These are phyloP conservation scores for Collybia nuda DNA, from an alignment of 768 basidiomycete genomes.

Conservation along the genomic window DNA sequence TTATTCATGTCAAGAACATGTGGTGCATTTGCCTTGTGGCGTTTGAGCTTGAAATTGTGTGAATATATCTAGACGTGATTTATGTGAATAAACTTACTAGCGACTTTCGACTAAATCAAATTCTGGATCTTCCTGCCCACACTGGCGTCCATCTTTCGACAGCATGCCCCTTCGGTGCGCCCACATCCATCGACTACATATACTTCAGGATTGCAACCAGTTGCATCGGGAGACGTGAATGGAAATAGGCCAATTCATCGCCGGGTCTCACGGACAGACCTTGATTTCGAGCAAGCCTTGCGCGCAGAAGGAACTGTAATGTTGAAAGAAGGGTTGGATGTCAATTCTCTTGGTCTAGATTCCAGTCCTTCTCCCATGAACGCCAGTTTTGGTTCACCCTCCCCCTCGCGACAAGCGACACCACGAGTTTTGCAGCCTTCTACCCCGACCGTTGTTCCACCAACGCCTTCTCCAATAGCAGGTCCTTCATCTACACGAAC, in stretches of 20 bases:
- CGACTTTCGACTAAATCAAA: slow-evolving; percentile 4
- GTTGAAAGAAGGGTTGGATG: slow-evolving; percentile 70
- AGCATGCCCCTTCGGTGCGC: slow-evolving; percentile 43
- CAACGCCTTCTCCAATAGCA: slow-evolving; percentile 58
- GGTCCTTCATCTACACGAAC: slow-evolving; percentile 29
- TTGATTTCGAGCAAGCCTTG: slow-evolving; percentile 82
- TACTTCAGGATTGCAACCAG: slow-evolving; percentile 52
- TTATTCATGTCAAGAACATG: slow-evolving; percentile 10
- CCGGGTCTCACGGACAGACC: slow-evolving; percentile 69
- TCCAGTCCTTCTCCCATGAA: slow-evolving; percentile 37
- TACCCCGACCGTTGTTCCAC: slow-evolving; percentile 64
- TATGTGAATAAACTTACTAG: slow-evolving; percentile 6
- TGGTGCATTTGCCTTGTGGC: neutral
- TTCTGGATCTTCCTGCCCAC: slow-evolving; percentile 30
- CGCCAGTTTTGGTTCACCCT: slow-evolving; percentile 41
- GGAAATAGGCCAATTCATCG: slow-evolving; percentile 39
- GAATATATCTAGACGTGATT: neutral
- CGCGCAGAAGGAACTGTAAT: slow-evolving; percentile 64
- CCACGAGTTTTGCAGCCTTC: slow-evolving; percentile 45
- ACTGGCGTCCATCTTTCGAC: slow-evolving; percentile 69
- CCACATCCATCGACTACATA: slow-evolving; percentile 44
- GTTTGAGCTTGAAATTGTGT: neutral
- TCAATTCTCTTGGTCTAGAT: slow-evolving; percentile 62
- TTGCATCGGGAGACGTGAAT: slow-evolving; percentile 49
- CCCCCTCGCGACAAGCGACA: slow-evolving; percentile 31